Evolutionary conservation across 257 asterid species (phyloP).

Genomic region (Hygrophila difformis): DNA sequence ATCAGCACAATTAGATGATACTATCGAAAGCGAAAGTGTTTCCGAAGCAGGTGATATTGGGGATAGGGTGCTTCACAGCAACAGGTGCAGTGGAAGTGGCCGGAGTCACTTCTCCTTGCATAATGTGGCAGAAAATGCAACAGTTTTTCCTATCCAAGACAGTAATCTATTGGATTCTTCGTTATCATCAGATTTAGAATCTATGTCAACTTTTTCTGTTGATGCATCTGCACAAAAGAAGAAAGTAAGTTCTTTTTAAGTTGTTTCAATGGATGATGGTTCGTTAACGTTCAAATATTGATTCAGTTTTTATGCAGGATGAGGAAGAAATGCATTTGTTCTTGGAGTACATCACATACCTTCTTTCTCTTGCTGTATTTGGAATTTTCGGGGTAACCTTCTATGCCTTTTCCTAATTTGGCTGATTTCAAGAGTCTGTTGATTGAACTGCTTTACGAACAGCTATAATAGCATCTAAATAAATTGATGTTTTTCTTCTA

Average conservation of each 20-base stretch:
- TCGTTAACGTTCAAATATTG: neutral
- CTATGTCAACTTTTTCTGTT: conserved; percentile 10
- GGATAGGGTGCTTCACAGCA: conserved; percentile 59
- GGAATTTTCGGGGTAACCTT: conserved; percentile 64
- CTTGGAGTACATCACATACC: conserved; percentile 41
- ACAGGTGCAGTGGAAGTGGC: conserved; percentile 40
- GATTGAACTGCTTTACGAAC: too few relatives aligned
- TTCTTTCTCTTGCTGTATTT: conserved; percentile 55
- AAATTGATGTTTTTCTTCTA: too few relatives aligned
- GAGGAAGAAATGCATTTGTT: conserved; percentile 34
- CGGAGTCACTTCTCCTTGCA: conserved; percentile 37
- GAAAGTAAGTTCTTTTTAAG: conserved; percentile 28
- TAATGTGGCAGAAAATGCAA: conserved; percentile 26
- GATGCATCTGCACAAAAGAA: conserved; percentile 22
- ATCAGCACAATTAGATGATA: conserved; percentile 27
- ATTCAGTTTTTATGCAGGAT: conserved; percentile 26
- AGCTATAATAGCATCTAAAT: too few relatives aligned
- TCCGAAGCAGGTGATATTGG: conserved; percentile 98
- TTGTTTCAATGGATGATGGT: too few relatives aligned
- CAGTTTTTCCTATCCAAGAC: conserved; percentile 38
- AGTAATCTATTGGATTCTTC: conserved; percentile 16
- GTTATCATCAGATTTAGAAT: conserved; percentile 17
- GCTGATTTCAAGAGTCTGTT: too few relatives aligned
- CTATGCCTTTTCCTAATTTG: conserved; percentile 10
- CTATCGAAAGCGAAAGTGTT: conserved; percentile 39